Evolutionary conservation across 257 asterid species (phyloP).

Genomic region (Salvia hispanica): DNA sequence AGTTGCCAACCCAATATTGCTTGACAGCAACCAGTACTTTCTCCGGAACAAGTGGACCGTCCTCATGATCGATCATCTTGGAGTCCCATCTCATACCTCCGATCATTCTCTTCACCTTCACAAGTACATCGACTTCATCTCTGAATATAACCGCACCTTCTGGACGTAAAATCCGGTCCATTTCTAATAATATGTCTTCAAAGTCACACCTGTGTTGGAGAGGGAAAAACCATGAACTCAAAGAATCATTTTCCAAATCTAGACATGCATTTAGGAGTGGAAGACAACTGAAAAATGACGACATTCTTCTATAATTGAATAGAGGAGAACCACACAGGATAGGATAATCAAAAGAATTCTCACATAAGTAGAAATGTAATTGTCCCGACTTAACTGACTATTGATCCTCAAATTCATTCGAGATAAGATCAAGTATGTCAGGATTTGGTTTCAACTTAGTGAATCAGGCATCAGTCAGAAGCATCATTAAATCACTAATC

Average conservation of each 20-base stretch:
- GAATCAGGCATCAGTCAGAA: slow-evolving; percentile 6
- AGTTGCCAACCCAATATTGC: slow-evolving; percentile 87
- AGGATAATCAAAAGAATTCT: background rate
- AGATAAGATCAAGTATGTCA: slow-evolving; percentile 3
- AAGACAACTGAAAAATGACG: background rate
- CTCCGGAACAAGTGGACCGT: slow-evolving; percentile 88
- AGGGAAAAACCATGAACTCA: background rate
- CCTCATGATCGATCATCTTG: slow-evolving; percentile 89
- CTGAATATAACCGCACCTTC: slow-evolving; percentile 93
- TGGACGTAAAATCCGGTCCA: slow-evolving; percentile 92
- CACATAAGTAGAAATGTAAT: background rate
- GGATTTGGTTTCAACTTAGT: background rate
- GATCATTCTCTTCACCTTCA: slow-evolving; percentile 75
- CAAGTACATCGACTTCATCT: slow-evolving; percentile 83
- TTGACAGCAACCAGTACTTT: slow-evolving; percentile 83
- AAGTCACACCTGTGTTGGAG: slow-evolving; percentile 60
- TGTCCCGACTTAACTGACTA: background rate
- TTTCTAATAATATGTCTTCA: slow-evolving; percentile 87
- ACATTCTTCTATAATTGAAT: background rate
- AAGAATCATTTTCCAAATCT: background rate
- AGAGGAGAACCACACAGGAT: background rate
- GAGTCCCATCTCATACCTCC: slow-evolving; percentile 80
- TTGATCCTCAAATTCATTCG: background rate
- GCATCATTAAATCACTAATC: background rate
- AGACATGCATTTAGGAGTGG: background rate